A percentile compares a stretch with the other conserved stretches of the same genome.
phyloP scores from a whole-genome alignment of 2,329 filamentous ascomycete genomes.

The Emericellopsis atlantica region DNA sequence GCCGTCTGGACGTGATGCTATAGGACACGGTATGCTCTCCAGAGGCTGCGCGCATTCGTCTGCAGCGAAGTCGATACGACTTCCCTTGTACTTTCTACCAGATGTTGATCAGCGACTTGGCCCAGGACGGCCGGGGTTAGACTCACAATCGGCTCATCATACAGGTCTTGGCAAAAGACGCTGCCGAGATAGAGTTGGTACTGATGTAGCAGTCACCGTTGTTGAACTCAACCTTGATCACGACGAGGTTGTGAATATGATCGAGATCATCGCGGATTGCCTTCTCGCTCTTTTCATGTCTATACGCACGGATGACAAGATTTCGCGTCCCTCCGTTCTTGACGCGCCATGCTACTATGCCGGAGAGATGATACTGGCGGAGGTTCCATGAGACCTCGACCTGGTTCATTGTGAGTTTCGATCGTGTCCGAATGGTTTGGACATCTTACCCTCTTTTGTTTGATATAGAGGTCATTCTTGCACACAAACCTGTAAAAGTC shows the following conservation, averaged over 20 bases:
- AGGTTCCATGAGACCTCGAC: constrained; percentile 58
- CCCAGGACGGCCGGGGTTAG: neutral
- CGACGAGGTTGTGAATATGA: constrained; percentile 68
- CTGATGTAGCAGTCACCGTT: constrained; percentile 52
- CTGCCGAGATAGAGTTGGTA: constrained; percentile 66
- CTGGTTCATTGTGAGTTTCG: constrained; percentile 12
- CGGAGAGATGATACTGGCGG: constrained; percentile 53
- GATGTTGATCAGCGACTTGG: constrained; percentile 13
- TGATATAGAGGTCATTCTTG: constrained; percentile 55
- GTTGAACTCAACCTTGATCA: constrained; percentile 51
- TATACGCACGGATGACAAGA: constrained; percentile 51
- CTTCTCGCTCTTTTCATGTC: constrained; percentile 45
- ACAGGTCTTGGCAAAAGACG: constrained; percentile 63
- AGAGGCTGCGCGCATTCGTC: constrained; percentile 62
- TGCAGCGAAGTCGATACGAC: constrained; percentile 54
- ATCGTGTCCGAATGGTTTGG: neutral
- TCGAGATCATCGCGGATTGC: constrained; percentile 61
- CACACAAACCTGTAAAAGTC: constrained; percentile 54
- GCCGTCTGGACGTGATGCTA: too few species aligned
- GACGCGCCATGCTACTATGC: constrained; percentile 53
- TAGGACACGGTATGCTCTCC: constrained; percentile 6
- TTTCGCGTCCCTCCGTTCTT: constrained; percentile 59
- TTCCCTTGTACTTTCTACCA: constrained; percentile 53
- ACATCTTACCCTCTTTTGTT: constrained; percentile 48
- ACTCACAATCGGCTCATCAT: constrained; percentile 53